Percentiles rank a stretch among this genome's conserved stretches.
Evolutionary conservation across 768 basidiomycete genomes (phyloP).

Genomic region (Suillus subalutaceus): DNA sequence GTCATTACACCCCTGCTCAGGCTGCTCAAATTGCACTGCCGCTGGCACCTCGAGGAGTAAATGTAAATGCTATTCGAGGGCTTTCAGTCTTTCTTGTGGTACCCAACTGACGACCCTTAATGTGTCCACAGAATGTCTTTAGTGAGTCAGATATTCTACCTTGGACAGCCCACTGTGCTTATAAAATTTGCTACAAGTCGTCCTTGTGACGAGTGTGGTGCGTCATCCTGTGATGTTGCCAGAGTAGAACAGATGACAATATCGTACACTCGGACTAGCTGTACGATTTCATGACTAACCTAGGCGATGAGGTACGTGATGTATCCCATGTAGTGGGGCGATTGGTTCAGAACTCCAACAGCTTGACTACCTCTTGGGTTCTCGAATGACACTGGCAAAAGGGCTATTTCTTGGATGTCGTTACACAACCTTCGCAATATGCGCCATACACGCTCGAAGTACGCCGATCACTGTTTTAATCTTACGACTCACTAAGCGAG

Average conservation of each 20-base stretch:
- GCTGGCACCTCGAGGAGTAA: background rate
- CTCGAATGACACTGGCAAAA: background rate
- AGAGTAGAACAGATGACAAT: background rate
- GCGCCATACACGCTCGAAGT: background rate
- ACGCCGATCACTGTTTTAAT: background rate
- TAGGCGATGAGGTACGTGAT: background rate
- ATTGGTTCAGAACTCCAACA: background rate
- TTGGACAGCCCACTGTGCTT: background rate
- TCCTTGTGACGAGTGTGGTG: background rate
- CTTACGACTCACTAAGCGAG: background rate
- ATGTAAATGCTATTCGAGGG: background rate
- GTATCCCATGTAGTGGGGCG: background rate
- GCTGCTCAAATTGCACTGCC: background rate
- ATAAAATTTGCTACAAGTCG: background rate
- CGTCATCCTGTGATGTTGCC: background rate
- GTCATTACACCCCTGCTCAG: background rate
- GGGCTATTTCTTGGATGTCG: slow-evolving; percentile 2
- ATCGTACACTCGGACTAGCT: background rate
- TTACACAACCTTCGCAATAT: background rate
- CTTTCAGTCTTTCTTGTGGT: background rate
- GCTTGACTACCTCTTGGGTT: slow-evolving; percentile 1
- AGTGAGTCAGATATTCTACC: background rate
- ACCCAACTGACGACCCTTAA: background rate
- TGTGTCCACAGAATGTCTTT: background rate
- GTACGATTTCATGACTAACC: slow-evolving; percentile 2